Evolutionary conservation across 345 rosid species (phyloP).

Genomic region (Ailanthus altissimus): DNA sequence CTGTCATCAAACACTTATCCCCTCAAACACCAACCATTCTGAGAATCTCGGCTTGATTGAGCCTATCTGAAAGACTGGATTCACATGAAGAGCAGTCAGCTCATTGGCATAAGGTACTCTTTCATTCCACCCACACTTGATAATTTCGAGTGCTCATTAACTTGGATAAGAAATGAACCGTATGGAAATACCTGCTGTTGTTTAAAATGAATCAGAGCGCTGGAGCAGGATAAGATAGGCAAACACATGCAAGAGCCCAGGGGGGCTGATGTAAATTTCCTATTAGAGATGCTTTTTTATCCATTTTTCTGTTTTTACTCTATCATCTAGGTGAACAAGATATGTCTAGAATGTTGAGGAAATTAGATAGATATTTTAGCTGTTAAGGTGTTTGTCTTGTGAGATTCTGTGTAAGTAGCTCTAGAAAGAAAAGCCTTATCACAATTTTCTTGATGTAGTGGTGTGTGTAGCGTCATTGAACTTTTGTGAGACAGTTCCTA

Average conservation of each 20-base stretch:
- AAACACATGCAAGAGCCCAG: slow-evolving; percentile 3
- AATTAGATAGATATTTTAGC: neutral
- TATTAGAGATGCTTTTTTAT: neutral
- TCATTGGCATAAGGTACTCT: slow-evolving; percentile 96
- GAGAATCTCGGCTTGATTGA: slow-evolving; percentile 93
- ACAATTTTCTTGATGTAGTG: neutral
- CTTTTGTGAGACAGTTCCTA: neutral
- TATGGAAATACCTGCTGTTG: neutral
- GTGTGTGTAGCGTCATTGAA: neutral
- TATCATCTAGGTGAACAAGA: neutral
- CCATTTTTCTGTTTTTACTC: neutral
- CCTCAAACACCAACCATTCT: slow-evolving; percentile 94
- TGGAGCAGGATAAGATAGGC: neutral
- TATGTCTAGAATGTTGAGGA: neutral
- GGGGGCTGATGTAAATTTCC: too few relatives aligned
- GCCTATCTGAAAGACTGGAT: slow-evolving; percentile 89
- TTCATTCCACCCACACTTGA: slow-evolving; percentile 87
- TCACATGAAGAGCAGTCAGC: slow-evolving; percentile 84
- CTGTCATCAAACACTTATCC: slow-evolving; percentile 88
- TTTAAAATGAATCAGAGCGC: neutral
- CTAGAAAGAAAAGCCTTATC: neutral
- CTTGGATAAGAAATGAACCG: neutral
- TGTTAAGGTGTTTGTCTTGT: too few relatives aligned
- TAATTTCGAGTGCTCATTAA: neutral
- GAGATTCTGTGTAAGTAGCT: neutral